Percentiles rank a stretch among this genome's conserved stretches.
Conservation (phyloP, 306 rosid genomes). For the Adenanthera pavonina region DNA sequence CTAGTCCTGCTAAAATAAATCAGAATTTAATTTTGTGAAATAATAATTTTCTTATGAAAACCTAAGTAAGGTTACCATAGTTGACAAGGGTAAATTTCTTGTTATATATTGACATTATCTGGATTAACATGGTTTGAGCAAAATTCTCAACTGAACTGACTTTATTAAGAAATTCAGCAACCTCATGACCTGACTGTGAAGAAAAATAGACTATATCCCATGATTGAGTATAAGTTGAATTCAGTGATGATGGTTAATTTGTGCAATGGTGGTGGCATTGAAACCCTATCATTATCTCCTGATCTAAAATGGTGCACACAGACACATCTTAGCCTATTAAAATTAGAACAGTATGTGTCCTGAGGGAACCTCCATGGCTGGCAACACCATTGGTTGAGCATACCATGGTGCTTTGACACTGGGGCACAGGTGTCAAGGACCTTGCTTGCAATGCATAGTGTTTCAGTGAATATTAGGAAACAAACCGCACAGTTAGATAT, state of each 20-base stretch:
- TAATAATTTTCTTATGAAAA: background rate
- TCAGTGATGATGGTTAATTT: background rate
- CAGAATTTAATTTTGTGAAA: background rate
- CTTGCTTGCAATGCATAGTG: background rate
- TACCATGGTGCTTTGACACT: background rate
- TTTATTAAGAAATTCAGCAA: background rate
- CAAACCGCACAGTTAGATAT: slow-evolving; percentile 10
- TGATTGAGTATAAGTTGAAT: background rate
- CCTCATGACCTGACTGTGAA: background rate
- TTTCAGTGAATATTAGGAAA: slow-evolving; percentile 1
- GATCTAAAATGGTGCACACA: slow-evolving; percentile 8
- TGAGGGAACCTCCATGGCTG: background rate
- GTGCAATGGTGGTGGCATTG: background rate
- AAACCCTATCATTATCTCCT: background rate
- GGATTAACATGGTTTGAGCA: background rate
- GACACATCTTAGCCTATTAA: slow-evolving; percentile 1
- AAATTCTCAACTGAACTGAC: background rate
- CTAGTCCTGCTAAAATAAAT: background rate
- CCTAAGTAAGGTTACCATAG: background rate
- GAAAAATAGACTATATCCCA: background rate
- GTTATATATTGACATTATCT: background rate
- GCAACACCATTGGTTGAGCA: background rate
- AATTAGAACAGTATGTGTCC: background rate
- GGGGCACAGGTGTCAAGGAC: background rate
- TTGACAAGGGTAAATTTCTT: background rate